phyloP scores from a whole-genome alignment of 345 rosid genomes.

The Corchorus capsularis region DNA sequence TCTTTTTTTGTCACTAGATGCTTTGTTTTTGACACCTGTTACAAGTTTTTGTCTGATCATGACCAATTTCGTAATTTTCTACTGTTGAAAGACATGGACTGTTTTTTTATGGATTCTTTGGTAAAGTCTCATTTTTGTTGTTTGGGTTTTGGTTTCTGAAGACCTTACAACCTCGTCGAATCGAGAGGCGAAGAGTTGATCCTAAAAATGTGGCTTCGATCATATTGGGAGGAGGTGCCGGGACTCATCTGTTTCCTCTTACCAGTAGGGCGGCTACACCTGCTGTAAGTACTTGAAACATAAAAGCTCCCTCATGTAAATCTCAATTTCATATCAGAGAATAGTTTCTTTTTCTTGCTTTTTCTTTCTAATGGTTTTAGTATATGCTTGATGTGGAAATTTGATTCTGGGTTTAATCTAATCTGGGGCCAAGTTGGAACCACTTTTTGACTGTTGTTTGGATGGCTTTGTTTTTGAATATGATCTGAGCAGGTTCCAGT shows the following conservation, averaged over 20 bases:
- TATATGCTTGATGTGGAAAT: constrained; percentile 4
- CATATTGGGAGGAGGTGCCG: constrained; percentile 94
- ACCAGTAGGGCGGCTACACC: constrained; percentile 91
- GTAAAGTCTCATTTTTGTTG: constrained; percentile 4
- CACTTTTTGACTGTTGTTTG: not conserved
- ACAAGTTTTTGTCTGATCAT: not conserved
- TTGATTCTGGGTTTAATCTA: not conserved
- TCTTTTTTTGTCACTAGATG: not conserved
- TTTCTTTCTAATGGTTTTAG: not conserved
- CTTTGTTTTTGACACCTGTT: too few relatives aligned
- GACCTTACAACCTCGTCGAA: constrained; percentile 49
- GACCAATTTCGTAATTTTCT: not conserved
- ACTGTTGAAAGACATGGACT: not conserved
- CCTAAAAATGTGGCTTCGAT: constrained; percentile 87
- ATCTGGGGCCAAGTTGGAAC: not conserved
- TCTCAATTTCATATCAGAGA: not conserved
- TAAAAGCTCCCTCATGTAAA: constrained; percentile 1
- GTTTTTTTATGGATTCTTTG: not conserved
- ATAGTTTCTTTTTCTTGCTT: not conserved
- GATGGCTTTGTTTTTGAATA: constrained; percentile 7
- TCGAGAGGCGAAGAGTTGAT: constrained; percentile 62
- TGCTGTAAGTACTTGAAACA: constrained; percentile 58
- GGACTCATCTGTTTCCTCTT: constrained; percentile 89
- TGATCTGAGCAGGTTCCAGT: constrained; percentile 73
- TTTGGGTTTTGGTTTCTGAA: constrained; percentile 25